Evolutionary conservation across 345 rosid genomes (phyloP).

Genomic region (Reutealis trisperma): DNA sequence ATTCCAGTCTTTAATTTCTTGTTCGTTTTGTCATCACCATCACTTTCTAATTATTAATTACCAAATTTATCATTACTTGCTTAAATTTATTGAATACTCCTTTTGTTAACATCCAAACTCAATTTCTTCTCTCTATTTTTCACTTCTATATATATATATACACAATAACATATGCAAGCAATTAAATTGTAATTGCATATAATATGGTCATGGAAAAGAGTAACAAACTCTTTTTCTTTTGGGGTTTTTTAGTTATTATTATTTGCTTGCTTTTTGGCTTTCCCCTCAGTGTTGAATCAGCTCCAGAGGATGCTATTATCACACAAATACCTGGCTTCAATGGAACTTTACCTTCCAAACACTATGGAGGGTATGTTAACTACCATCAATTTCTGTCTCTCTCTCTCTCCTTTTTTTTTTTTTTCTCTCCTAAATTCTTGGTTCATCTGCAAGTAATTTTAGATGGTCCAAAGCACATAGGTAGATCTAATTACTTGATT

Average conservation of each 20-base stretch:
- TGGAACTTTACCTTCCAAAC: slow-evolving; percentile 42
- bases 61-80: not conserved
- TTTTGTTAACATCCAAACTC: not conserved
- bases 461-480: too few relatives aligned
- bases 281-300: slow-evolving; percentile 19
- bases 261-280: slow-evolving; percentile 10
- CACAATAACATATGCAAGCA: not conserved
- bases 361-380: slow-evolving; percentile 34
- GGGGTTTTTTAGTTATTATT: not conserved
- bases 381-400: too few relatives aligned
- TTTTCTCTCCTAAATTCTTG: not conserved
- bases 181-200: too few relatives aligned
- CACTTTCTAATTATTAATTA: not conserved
- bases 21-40: too few relatives aligned
- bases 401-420: too few relatives aligned
- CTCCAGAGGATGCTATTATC: slow-evolving; percentile 27
- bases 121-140: not conserved
- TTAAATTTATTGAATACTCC: not conserved
- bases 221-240: not conserved
- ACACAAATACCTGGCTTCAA: slow-evolving; percentile 35
- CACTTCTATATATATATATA: not conserved
- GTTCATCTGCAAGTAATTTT: too few relatives aligned
- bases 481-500: too few relatives aligned
- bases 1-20: not conserved
- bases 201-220: slow-evolving; percentile 2